Conservation (phyloP, 2,329 filamentous ascomycete genomes). For the Dactylellina leptospora region DNA sequence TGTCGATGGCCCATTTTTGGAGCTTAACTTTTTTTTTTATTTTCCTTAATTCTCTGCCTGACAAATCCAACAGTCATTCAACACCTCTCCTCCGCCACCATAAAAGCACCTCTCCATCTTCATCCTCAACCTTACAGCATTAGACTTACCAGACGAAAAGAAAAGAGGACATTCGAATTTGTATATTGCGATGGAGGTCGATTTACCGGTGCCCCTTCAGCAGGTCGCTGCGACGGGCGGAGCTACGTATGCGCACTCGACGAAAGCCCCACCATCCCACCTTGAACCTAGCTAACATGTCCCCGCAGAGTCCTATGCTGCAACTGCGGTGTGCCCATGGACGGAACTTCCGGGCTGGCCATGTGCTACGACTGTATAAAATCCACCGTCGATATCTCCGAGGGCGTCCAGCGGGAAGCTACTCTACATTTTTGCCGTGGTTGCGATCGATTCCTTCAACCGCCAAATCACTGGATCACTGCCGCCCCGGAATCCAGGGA, state of each 20-base stretch:
- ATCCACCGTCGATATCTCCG: constrained; percentile 89
- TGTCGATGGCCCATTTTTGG: constrained; percentile 40
- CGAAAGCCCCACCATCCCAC: constrained; percentile 21
- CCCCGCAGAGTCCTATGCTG: constrained; percentile 84
- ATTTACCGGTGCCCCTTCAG: constrained; percentile 60
- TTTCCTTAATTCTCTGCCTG: constrained; percentile 22
- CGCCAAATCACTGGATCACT: constrained; percentile 84
- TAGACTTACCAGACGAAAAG: neutral
- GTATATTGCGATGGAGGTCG: constrained; percentile 60
- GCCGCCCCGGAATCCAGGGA: constrained; percentile 89
- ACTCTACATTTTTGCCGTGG: constrained; percentile 90
- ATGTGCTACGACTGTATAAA: constrained; percentile 97
- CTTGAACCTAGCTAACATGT: constrained; percentile 46
- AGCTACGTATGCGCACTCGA: constrained; percentile 66
- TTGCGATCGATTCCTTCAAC: constrained; percentile 91
- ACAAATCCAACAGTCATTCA: constrained; percentile 52
- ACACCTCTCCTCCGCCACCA: constrained; percentile 45
- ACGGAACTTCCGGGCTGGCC: constrained; percentile 82
- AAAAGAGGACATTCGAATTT: neutral
- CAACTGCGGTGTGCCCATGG: constrained; percentile 95
- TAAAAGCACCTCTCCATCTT: constrained; percentile 10
- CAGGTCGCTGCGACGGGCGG: constrained; percentile 58
- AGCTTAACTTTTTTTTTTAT: constrained; percentile 28
- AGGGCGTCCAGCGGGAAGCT: constrained; percentile 89
- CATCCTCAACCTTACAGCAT: constrained; percentile 20